Percentiles rank a stretch among this genome's conserved stretches.
Conservation (phyloP, 2,329 filamentous ascomycete species). For the Fonsecaea erecta region DNA sequence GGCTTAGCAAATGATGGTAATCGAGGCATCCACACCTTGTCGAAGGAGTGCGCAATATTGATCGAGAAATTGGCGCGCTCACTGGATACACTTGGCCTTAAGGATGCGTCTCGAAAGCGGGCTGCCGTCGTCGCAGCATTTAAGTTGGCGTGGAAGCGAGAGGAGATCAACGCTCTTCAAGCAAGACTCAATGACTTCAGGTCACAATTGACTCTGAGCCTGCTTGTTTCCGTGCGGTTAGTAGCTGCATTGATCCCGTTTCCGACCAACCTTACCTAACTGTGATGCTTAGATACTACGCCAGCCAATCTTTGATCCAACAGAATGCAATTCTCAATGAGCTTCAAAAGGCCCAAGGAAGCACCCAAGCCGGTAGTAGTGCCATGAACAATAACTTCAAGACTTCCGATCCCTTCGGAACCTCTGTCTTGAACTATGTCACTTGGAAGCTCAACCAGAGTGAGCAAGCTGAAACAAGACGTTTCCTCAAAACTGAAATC, state of each 20-base stretch:
- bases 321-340: background rate
- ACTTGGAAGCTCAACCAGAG: background rate
- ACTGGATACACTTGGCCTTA: background rate
- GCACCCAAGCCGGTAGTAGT: background rate
- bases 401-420: background rate
- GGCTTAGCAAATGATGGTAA: background rate
- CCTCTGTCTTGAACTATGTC: constrained; percentile 6
- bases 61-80: background rate
- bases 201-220: constrained; percentile 20
- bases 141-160: constrained; percentile 20
- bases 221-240: constrained; percentile 24
- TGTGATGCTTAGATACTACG: background rate
- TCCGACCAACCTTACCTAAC: background rate
- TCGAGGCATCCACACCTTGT: background rate
- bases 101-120: constrained; percentile 8
- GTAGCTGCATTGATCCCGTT: background rate
- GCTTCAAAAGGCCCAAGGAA: background rate
- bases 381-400: background rate
- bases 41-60: background rate
- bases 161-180: constrained; percentile 21
- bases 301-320: background rate
- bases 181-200: constrained; percentile 12
- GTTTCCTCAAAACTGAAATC: background rate
- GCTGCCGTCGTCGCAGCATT: constrained; percentile 16
- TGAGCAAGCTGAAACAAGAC: background rate